Percentiles rank a stretch among this genome's conserved stretches.
These are phyloP conservation scores for Pichia nakasei DNA, from an alignment of 805 yeast species.

Conservation along the genomic window DNA sequence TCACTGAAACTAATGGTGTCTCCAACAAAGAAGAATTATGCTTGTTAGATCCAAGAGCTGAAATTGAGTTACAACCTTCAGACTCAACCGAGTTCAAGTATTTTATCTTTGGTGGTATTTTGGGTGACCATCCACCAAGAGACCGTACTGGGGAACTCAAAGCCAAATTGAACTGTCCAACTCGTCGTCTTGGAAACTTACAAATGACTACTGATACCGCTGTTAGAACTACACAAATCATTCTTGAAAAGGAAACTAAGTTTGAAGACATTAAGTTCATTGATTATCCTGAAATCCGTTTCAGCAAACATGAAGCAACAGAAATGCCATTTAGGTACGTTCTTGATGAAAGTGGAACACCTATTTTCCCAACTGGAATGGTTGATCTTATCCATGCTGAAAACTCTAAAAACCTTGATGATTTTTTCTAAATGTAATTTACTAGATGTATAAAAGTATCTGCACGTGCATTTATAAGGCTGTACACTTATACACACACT, in stretches of 20 bases:
- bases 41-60: constrained; percentile 83
- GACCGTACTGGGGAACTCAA: constrained; percentile 91
- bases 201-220: constrained; percentile 99
- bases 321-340: constrained; percentile 98
- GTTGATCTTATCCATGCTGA: constrained; percentile 75
- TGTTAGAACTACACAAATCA: constrained; percentile 78
- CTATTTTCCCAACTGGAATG: constrained; percentile 92
- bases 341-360: constrained; percentile 50
- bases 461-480: too few relatives aligned
- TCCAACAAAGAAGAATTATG: constrained; percentile 47
- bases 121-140: constrained; percentile 89
- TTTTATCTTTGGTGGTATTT: constrained; percentile 92
- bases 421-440: constrained; percentile 32
- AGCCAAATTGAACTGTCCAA: constrained; percentile 70
- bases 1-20: constrained; percentile 13
- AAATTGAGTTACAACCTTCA: constrained; percentile 57
- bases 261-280: constrained; percentile 76
- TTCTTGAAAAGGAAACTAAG: constrained; percentile 43
- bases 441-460: too few relatives aligned
- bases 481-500: too few relatives aligned
- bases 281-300: constrained; percentile 91
- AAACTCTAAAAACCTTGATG: constrained; percentile 75
- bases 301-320: constrained; percentile 80
- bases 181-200: constrained; percentile 75
- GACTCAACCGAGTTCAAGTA: constrained; percentile 67